phyloP scores from a whole-genome alignment of 108 stramenopile species.

The Fistulifera pelliculosa region DNA sequence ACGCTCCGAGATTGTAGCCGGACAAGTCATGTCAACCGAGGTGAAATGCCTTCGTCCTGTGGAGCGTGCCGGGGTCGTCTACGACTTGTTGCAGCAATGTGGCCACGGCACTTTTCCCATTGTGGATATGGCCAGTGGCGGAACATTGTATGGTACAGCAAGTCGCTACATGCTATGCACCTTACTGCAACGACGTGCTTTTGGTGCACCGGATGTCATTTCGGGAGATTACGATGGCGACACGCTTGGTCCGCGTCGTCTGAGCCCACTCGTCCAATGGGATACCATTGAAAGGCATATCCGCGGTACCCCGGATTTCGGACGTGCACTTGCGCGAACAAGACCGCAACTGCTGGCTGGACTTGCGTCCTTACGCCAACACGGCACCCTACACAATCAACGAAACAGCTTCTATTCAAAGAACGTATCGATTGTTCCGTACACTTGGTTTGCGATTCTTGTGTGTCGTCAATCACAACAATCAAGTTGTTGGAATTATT shows the following conservation, averaged over 20 bases:
- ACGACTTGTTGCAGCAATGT: conserved; percentile 70
- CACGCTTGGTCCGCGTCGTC: conserved; percentile 47
- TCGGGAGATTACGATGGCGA: conserved; percentile 44
- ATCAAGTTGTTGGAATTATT: conserved; percentile 86
- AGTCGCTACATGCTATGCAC: conserved; percentile 80
- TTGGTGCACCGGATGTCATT: conserved; percentile 67
- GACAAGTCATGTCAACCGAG: conserved; percentile 84
- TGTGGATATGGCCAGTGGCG: conserved; percentile 83
- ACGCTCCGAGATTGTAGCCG: conserved; percentile 82
- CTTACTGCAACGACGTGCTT: conserved; percentile 80
- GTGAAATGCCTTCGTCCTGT: conserved; percentile 84
- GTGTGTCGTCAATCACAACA: conserved; percentile 88
- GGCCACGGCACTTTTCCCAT: conserved; percentile 90
- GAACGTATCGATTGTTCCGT: conserved; percentile 93
- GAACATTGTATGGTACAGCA: conserved; percentile 87
- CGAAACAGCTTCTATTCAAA: conserved; percentile 86
- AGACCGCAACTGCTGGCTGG: conserved; percentile 86
- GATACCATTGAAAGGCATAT: conserved; percentile 91
- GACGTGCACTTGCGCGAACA: conserved; percentile 69
- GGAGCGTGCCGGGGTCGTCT: conserved; percentile 79
- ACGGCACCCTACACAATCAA: conserved; percentile 93
- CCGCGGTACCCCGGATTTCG: conserved; percentile 86
- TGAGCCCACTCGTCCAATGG: conserved; percentile 88
- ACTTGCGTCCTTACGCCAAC: conserved; percentile 94
- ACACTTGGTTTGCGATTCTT: conserved; percentile 93